Percentiles rank a stretch among this genome's conserved stretches.
Evolutionary conservation across 352 stramenopile species (phyloP).

Genomic region (Globisporangium parvum): DNA sequence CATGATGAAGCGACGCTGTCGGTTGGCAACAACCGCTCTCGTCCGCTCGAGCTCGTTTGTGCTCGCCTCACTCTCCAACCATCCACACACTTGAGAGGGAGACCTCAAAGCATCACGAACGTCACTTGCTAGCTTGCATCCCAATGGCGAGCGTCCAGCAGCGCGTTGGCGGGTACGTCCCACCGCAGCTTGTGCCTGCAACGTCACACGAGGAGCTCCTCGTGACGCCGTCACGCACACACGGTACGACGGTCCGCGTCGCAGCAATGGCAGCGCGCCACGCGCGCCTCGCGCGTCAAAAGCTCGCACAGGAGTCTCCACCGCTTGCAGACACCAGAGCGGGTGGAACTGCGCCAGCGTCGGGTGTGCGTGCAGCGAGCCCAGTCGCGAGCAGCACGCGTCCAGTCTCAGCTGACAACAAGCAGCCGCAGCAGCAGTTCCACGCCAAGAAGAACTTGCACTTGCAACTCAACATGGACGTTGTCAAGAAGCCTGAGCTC

Average conservation of each 20-base stretch:
- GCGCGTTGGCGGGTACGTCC: neutral
- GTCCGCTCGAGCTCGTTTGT: no score
- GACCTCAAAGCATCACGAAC: no score
- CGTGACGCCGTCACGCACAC: constrained; percentile 9
- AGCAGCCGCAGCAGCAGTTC: constrained; percentile 4
- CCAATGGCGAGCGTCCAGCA: constrained; percentile 10
- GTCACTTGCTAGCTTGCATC: neutral
- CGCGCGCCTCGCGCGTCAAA: constrained; percentile 31
- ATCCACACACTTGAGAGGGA: no score
- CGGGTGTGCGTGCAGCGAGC: constrained; percentile 13
- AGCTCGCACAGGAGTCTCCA: neutral
- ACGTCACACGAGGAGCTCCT: neutral
- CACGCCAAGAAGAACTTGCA: constrained; percentile 47
- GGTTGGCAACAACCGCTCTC: no score
- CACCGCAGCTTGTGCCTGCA: neutral
- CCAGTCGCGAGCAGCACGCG: constrained; percentile 4
- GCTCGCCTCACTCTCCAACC: no score
- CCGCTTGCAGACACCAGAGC: neutral
- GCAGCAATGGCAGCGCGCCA: constrained; percentile 48
- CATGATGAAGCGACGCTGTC: no score
- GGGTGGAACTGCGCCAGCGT: neutral
- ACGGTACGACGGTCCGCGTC: constrained; percentile 28
- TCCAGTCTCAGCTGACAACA: neutral
- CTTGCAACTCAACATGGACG: constrained; percentile 45
- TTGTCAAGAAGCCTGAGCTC: constrained; percentile 21